phyloP scores from a whole-genome alignment of 2,329 filamentous ascomycete genomes.

The Zymoseptoria pseudotritici region DNA sequence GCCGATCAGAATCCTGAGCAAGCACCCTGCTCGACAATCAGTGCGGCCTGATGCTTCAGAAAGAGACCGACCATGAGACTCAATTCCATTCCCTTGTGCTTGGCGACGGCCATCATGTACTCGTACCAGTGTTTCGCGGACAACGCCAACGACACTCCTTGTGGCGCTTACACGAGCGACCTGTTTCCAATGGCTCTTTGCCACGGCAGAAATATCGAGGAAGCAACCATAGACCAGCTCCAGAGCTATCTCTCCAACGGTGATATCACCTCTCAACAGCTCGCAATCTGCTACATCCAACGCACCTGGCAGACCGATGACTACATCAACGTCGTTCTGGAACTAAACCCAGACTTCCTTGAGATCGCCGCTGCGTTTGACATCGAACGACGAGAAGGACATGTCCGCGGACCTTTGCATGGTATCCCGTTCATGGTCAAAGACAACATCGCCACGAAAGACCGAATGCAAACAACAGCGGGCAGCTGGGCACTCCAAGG shows the following conservation, averaged over 20 bases:
- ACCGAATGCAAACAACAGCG: conserved; percentile 67
- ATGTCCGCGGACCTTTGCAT: conserved; percentile 58
- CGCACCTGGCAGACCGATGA: conserved; percentile 55
- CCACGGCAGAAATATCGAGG: conserved; percentile 54
- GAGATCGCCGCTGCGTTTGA: conserved; percentile 56
- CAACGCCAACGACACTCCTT: conserved; percentile 6
- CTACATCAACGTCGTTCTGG: conserved; percentile 56
- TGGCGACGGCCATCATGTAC: too few species aligned
- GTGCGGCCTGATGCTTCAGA: too few species aligned
- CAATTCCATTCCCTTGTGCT: too few species aligned
- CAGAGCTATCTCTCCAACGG: conserved; percentile 51
- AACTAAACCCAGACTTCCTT: conserved; percentile 61
- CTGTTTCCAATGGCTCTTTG: conserved; percentile 59
- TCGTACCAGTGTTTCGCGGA: conserved; percentile 16
- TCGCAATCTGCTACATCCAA: conserved; percentile 56
- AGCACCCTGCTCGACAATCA: too few species aligned
- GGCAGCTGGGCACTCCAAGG: conserved; percentile 62
- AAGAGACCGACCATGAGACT: too few species aligned
- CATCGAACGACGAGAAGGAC: conserved; percentile 49
- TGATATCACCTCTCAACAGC: conserved; percentile 49
- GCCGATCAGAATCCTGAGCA: too few species aligned
- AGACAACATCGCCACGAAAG: conserved; percentile 63
- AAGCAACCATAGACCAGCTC: conserved; percentile 62
- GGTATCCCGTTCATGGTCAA: conserved; percentile 71
- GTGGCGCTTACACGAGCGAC: not conserved